These are phyloP conservation scores for Fraxinus excelsior DNA, from an alignment of 257 asterid species.

Conservation along the genomic window DNA sequence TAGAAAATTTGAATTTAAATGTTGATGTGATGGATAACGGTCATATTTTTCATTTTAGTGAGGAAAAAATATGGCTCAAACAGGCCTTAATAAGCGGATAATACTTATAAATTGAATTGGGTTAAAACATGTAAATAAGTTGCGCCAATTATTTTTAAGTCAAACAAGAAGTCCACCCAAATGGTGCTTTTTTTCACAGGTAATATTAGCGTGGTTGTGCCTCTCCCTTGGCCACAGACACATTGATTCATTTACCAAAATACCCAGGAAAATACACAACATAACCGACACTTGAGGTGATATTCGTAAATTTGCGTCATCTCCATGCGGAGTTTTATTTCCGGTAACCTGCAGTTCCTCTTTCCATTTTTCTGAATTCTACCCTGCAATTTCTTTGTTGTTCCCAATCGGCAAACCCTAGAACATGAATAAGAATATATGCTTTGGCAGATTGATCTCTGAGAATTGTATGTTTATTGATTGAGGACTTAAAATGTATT, in stretches of 20 bases:
- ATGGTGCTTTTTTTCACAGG: no score
- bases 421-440: neutral
- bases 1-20: no score
- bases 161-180: no score
- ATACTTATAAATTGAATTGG: no score
- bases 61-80: no score
- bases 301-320: slow-evolving; percentile 16
- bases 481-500: neutral
- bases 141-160: no score
- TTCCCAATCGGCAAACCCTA: neutral
- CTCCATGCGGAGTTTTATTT: neutral
- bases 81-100: no score
- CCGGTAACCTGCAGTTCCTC: neutral
- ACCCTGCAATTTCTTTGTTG: neutral
- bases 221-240: neutral
- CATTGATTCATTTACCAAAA: slow-evolving; percentile 12
- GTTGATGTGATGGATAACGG: no score
- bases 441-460: neutral
- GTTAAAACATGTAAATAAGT: no score
- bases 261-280: neutral
- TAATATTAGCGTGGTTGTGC: neutral
- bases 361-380: neutral
- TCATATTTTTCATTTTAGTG: no score
- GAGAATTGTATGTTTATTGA: neutral
- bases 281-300: slow-evolving; percentile 6